Conservation (phyloP, 2,329 filamentous ascomycete species). For the Arthroderma uncinatum region DNA sequence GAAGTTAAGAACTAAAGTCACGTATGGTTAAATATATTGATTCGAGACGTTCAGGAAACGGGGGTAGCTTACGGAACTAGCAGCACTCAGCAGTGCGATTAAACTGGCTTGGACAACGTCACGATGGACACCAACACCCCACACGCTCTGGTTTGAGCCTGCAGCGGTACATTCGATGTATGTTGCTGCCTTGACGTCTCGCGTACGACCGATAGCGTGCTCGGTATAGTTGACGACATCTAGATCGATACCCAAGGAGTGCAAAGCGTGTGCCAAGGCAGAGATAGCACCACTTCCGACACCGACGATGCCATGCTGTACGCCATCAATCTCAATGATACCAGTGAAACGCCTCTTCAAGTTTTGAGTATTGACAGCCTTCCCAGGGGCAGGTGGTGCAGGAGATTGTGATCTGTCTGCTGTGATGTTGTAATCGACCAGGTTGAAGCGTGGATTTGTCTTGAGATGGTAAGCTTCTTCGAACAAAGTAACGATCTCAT, state of each 20-base stretch:
- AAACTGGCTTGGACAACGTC: slow-evolving; percentile 86
- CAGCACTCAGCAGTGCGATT: slow-evolving; percentile 73
- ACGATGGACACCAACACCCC: slow-evolving; percentile 85
- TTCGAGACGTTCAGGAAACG: neutral
- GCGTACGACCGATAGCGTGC: slow-evolving; percentile 73
- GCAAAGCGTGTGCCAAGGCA: slow-evolving; percentile 70
- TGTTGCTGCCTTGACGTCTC: slow-evolving; percentile 81
- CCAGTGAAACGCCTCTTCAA: slow-evolving; percentile 74
- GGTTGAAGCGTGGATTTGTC: slow-evolving; percentile 69
- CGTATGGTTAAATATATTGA: neutral
- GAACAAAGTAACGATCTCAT: slow-evolving; percentile 80
- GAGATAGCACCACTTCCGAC: slow-evolving; percentile 86
- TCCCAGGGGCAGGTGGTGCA: slow-evolving; percentile 54
- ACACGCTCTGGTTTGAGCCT: slow-evolving; percentile 60
- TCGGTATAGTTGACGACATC: slow-evolving; percentile 95
- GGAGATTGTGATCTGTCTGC: slow-evolving; percentile 71
- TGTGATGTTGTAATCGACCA: slow-evolving; percentile 85
- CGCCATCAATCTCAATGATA: slow-evolving; percentile 68
- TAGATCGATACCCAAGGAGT: slow-evolving; percentile 66
- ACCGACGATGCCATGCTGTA: slow-evolving; percentile 67
- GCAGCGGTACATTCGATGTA: slow-evolving; percentile 79
- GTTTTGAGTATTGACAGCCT: slow-evolving; percentile 65
- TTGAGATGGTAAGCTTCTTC: slow-evolving; percentile 77
- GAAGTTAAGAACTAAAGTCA: slow-evolving; percentile 59
- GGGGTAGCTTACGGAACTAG: slow-evolving; percentile 60